Evolutionary conservation across 2,329 filamentous ascomycete genomes (phyloP).

Genomic region (Neurospora crassa): DNA sequence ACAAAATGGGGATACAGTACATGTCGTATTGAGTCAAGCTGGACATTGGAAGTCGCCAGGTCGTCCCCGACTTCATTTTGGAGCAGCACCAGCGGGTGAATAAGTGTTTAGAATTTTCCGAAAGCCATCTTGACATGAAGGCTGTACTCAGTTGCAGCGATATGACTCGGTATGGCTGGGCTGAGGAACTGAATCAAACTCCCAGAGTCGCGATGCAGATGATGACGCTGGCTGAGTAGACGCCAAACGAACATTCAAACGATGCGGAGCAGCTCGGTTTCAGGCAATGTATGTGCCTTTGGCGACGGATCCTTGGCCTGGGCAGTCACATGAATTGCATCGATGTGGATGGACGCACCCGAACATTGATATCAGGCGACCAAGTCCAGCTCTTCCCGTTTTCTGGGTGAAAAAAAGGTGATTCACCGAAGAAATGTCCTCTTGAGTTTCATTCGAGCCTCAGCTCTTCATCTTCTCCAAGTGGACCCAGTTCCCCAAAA

Average conservation of each 20-base stretch:
- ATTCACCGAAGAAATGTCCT: neutral
- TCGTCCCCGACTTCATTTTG: neutral
- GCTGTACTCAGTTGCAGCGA: neutral
- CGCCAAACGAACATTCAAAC: neutral
- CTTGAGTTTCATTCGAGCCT: neutral
- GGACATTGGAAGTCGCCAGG: neutral
- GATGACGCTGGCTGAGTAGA: neutral
- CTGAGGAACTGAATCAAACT: neutral
- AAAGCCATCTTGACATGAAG: neutral
- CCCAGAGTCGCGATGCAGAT: neutral
- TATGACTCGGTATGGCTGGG: neutral
- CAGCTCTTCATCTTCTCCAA: neutral
- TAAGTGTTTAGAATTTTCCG: neutral
- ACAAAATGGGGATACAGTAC: neutral
- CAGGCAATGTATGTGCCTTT: neutral
- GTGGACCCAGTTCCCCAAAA: neutral
- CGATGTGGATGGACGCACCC: too few species aligned
- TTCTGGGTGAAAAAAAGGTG: neutral
- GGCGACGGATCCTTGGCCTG: neutral
- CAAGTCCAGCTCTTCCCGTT: neutral
- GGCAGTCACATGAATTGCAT: neutral
- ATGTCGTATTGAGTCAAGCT: neutral
- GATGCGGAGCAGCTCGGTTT: neutral
- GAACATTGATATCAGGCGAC: neutral
- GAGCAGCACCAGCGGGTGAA: neutral